phyloP scores from a whole-genome alignment of 1,139 yeast genomes.

The Lodderomyces orthopsilosis region DNA sequence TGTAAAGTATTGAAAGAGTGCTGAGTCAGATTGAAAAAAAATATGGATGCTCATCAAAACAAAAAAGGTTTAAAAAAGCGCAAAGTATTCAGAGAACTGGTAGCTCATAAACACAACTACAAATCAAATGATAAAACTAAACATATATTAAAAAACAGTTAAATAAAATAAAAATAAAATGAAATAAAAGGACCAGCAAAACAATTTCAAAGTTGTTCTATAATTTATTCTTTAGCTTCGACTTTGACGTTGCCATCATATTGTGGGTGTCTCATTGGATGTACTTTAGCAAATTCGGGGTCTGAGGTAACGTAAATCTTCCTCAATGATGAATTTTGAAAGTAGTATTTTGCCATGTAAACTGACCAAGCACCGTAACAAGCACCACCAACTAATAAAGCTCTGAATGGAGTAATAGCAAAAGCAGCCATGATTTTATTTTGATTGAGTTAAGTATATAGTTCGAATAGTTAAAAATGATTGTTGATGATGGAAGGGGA shows the following conservation, averaged over 20 bases:
- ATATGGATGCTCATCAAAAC: background rate
- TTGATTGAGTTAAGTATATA: background rate
- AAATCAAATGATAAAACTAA: too few relatives aligned
- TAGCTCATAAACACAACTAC: too few relatives aligned
- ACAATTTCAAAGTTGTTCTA: background rate
- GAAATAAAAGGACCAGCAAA: constrained; percentile 1
- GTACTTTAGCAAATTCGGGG: constrained; percentile 28
- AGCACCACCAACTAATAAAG: constrained; percentile 34
- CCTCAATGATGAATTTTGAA: constrained; percentile 29
- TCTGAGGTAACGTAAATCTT: constrained; percentile 31
- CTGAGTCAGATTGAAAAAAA: background rate
- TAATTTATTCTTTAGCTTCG: constrained; percentile 2
- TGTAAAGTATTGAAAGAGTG: background rate
- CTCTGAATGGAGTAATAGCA: constrained; percentile 25
- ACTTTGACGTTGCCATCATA: constrained; percentile 14
- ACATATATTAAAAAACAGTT: too few relatives aligned
- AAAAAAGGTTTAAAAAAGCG: background rate
- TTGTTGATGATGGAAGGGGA: background rate
- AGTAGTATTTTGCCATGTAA: constrained; percentile 38
- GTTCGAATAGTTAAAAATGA: background rate
- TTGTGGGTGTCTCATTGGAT: constrained; percentile 19
- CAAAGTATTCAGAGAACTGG: background rate
- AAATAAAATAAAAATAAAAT: background rate
- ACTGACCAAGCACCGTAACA: constrained; percentile 34
- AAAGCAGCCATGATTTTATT: constrained; percentile 3